A percentile compares a stretch with the other conserved stretches of the same genome.
phyloP scores from a whole-genome alignment of 2,329 filamentous ascomycete genomes.

The Sclerotinia spermophila region DNA sequence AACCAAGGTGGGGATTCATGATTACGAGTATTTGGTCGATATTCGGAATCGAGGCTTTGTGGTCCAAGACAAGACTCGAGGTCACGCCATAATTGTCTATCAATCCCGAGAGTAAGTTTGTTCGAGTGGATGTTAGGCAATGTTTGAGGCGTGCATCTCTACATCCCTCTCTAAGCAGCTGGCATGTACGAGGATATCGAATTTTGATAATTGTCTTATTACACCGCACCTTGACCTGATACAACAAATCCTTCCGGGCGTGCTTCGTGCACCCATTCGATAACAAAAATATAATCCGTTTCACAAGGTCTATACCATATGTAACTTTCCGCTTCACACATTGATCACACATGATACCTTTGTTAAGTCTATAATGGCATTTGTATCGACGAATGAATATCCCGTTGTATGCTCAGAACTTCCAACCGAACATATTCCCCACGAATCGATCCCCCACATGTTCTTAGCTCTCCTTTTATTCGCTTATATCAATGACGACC shows the following conservation, averaged over 20 bases:
- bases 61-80: background rate
- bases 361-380: background rate
- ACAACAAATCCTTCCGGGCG: background rate
- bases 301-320: background rate
- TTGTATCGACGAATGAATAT: background rate
- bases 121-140: background rate
- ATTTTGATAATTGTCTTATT: background rate
- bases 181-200: background rate
- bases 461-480: background rate
- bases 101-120: background rate
- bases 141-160: background rate
- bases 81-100: background rate
- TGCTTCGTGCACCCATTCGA: background rate
- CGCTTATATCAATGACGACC: background rate
- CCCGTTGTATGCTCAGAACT: background rate
- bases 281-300: background rate
- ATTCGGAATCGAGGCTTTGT: background rate
- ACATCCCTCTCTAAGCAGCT: background rate
- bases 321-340: background rate
- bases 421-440: background rate
- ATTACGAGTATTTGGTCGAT: background rate
- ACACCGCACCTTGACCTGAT: background rate
- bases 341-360: background rate
- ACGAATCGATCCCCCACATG: background rate
- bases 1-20: conserved; percentile 33